Base-by-base conservation (phyloP, 139 green algal genomes). In the Limnomonas spitsbergensis region DNA sequence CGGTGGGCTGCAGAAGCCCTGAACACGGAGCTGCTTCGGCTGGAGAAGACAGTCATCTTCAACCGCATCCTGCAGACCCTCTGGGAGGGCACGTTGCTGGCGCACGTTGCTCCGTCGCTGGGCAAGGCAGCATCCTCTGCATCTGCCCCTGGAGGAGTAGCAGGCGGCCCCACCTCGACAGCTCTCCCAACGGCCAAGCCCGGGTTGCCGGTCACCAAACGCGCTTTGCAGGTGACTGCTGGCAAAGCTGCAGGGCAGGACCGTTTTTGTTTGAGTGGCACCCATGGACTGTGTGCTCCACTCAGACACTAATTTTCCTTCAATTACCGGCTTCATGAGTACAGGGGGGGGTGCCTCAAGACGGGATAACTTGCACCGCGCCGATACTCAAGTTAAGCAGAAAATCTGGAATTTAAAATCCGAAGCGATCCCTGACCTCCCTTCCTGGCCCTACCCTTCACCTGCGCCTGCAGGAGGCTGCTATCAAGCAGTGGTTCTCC, bases 401-500 rank as follows among this genome's bases (percentile, higher is more conserved):
- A n/a, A n/a, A n/a, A n/a, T n/a, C n/a, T n/a, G n/a, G n/a, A n/a
- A n/a, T n/a, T n/a, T n/a, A n/a, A n/a, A n/a, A n/a, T n/a, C n/a
- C n/a, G n/a, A n/a, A n/a, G n/a, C n/a, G n/a, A n/a, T n/a, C n/a
- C n/a, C n/a, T n/a, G n/a, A n/a, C 9, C 29, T 37, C 61, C 61
- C 7, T 39, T 36, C 29, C 61, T 72, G 61, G 27, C 20, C 26
- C 24, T 72, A 20, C 61, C 29, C 29, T 20, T 72, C 27, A 7
- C 61, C 9, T 37, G 9, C 26, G 24, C 40, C 40, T 38, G 32
- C 84, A 93, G 83, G 90, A 94, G 75, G 83, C 81, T 1, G 89
- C 90, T 31, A 87, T 93, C 75, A 89, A 87, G 61, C 82, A 86
- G 32, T 95, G 91, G 91, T 88, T 94, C 53, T 83, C 86, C 24